Percentiles rank a stretch among this genome's conserved stretches.
Evolutionary conservation across 2,329 filamentous ascomycete species (phyloP).

Genomic region (Gnomoniopsis smithogilvyi): DNA sequence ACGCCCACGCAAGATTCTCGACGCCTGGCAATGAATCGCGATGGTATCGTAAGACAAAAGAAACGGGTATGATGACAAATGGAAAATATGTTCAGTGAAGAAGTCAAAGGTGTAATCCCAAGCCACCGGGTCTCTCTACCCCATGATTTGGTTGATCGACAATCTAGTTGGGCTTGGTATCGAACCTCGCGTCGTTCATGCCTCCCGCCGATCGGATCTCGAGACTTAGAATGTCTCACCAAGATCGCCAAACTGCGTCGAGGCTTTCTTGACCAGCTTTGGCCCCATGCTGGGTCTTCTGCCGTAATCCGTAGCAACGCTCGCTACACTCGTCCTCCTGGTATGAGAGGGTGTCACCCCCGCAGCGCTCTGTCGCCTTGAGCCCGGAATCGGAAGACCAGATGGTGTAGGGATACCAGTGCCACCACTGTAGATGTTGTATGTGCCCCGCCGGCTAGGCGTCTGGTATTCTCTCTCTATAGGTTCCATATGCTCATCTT

Average conservation of each 20-base stretch:
- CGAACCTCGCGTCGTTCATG: background rate
- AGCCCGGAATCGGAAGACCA: conserved; percentile 43
- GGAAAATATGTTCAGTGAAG: conserved; percentile 15
- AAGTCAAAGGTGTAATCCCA: background rate
- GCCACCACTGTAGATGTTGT: conserved; percentile 42
- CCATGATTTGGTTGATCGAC: background rate
- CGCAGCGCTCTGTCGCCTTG: conserved; percentile 40
- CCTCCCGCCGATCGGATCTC: background rate
- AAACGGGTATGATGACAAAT: conserved; percentile 20
- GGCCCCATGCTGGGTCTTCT: conserved; percentile 12
- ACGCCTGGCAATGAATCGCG: conserved; percentile 16
- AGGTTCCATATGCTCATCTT: conserved; percentile 31
- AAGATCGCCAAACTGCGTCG: conserved; percentile 34
- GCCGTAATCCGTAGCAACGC: conserved; percentile 36
- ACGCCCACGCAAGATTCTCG: conserved; percentile 13
- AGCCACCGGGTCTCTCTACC: background rate
- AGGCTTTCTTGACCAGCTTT: conserved; percentile 8
- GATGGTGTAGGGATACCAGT: conserved; percentile 42
- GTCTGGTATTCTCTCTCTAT: conserved; percentile 37
- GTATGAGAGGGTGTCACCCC: conserved; percentile 2
- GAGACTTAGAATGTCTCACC: conserved; percentile 50
- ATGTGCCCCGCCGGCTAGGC: conserved; percentile 54
- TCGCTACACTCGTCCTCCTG: conserved; percentile 12
- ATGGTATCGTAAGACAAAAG: conserved; percentile 15
- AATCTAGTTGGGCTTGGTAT: background rate